Base-by-base conservation (phyloP, 2,329 filamentous ascomycete genomes). In the Ambrosiella beaveri region DNA sequence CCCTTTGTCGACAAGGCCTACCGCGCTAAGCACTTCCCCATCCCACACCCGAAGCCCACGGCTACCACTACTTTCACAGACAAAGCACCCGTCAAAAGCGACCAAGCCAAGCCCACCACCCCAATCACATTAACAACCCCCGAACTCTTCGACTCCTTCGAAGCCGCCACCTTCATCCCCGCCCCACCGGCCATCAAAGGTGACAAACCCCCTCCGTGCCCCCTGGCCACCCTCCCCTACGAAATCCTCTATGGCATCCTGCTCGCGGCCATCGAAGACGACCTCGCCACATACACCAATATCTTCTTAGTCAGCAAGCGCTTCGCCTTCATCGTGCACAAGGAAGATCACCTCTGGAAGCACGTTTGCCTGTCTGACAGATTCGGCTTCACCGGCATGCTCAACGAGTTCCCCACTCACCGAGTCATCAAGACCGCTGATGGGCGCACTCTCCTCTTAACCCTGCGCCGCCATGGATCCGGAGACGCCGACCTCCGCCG, bases 321-420 rank as follows among this genome's bases (percentile, higher is more conserved):
- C 12, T 73, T 97, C 49, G 89, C 91, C 19, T 96, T 86, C 67
- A 79, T 97, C 17, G 84, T 95, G 54, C 75, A 81, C 37, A 86
- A 85, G 5, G 90, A 97, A 67, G 85, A 95, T 64, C 78, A 79
- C 49, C 85, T 95, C 64, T 98, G 93, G 90, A 87, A 84, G 60
- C 78, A 81, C 15, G 71, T 95, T 3, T 86, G 85, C 51, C 70
- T 86, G 1, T 84, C 82, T 0, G 62, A 70, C 11, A 80, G 88
- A 66, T 84, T 87, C 66, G 93, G 90, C 19, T 94, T 96, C 68
- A 75, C 73, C 4, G 80, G 77, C 39, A 95, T 97, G 87, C 83
- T 87, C 67, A 91, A 93, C 70, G 73, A 80, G 61, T 97, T 84
- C 72, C 52, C 52, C 4, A 51, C 47, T 3, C 77, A 79, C 54